Percentiles rank a stretch among this genome's conserved stretches.
Conservation (phyloP, 257 asterid species). For the Solanum lycopersicoides region DNA sequence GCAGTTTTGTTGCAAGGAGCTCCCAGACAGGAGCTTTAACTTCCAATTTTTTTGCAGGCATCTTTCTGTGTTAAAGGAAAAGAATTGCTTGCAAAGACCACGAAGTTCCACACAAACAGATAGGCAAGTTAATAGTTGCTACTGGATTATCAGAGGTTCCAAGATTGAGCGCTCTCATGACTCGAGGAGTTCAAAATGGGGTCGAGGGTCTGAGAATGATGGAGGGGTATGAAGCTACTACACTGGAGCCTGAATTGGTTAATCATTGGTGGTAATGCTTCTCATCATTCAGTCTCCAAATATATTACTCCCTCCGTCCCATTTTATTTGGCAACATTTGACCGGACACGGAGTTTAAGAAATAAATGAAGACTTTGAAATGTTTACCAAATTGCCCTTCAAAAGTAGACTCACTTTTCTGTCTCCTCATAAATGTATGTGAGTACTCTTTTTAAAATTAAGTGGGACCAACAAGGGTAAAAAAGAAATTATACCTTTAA, state of each 20-base stretch:
- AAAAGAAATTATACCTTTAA: too few species aligned
- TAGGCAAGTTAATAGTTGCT: constrained; percentile 88
- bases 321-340: too few species aligned
- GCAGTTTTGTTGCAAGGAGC: neutral
- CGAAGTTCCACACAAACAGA: constrained; percentile 57
- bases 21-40: neutral
- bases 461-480: too few species aligned
- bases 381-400: too few species aligned
- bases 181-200: constrained; percentile 56
- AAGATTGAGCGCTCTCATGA: constrained; percentile 40
- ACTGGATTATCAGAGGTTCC: constrained; percentile 59
- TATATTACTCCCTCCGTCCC: neutral
- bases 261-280: constrained; percentile 55
- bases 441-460: too few species aligned
- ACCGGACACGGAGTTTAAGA: too few species aligned
- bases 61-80: constrained; percentile 60
- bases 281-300: neutral
- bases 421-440: too few species aligned
- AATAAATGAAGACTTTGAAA: too few species aligned
- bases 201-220: constrained; percentile 51
- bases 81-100: constrained; percentile 53
- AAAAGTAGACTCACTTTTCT: too few species aligned
- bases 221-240: constrained; percentile 49
- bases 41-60: constrained; percentile 32
- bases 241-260: constrained; percentile 50